Conservation (phyloP, 2,329 filamentous ascomycete species). For the Helicocarpus griseus region DNA sequence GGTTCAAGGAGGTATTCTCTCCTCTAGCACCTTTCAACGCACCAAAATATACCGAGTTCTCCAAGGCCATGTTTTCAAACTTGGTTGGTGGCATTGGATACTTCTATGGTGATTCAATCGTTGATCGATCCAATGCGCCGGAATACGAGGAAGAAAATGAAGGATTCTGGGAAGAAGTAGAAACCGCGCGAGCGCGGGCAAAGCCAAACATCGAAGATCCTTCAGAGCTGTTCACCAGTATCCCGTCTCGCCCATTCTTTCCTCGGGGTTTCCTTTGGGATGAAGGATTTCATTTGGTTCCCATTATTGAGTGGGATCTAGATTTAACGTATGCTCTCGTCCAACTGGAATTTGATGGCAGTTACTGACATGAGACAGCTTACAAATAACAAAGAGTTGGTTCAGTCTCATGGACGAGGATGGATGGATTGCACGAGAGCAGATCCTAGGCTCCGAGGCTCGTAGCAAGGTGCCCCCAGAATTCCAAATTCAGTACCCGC, state of each 20-base stretch:
- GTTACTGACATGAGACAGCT: conserved; percentile 25
- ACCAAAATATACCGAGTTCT: conserved; percentile 66
- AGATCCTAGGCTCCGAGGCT: conserved; percentile 85
- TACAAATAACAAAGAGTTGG: conserved; percentile 89
- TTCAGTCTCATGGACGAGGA: conserved; percentile 93
- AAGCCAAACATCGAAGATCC: conserved; percentile 66
- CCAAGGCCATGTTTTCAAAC: conserved; percentile 87
- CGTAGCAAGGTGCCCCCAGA: conserved; percentile 88
- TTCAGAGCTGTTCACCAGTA: conserved; percentile 78
- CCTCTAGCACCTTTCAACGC: conserved; percentile 67
- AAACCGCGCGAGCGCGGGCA: conserved; percentile 61
- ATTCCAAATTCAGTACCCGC: conserved; percentile 92
- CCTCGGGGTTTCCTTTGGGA: conserved; percentile 96
- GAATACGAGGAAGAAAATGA: conserved; percentile 95
- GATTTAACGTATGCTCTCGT: conserved; percentile 54
- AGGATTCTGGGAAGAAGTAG: conserved; percentile 89
- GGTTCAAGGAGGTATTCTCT: conserved; percentile 63
- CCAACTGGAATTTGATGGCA: neutral
- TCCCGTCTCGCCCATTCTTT: conserved; percentile 92
- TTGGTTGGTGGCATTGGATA: conserved; percentile 89
- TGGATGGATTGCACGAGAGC: conserved; percentile 94
- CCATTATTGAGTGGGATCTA: conserved; percentile 87
- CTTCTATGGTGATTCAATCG: conserved; percentile 79
- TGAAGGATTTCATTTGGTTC: conserved; percentile 89
- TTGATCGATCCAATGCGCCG: conserved; percentile 81